These are phyloP conservation scores for Staphylotrichum longicolle DNA, from an alignment of 495 filamentous ascomycete genomes.

Conservation along the genomic window DNA sequence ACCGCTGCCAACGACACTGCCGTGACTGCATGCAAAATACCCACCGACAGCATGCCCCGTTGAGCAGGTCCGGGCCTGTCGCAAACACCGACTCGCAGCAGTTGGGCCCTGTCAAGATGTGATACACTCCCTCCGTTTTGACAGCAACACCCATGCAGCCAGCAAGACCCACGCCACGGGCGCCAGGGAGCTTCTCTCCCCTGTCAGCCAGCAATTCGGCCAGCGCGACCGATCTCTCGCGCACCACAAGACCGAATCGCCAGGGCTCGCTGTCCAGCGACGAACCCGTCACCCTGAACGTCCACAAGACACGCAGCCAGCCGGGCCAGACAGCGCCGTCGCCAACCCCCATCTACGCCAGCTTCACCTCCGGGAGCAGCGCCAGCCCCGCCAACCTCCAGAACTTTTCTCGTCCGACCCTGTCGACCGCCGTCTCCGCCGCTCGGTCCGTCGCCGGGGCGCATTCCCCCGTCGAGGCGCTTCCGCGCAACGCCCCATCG, in stretches of 20 bases:
- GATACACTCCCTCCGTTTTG: constrained; percentile 7
- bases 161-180: constrained; percentile 46
- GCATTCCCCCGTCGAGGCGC: constrained; percentile 31
- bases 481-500: constrained; percentile 39
- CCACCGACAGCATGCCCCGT: not conserved
- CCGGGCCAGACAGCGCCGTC: constrained; percentile 24
- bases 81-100: constrained; percentile 8
- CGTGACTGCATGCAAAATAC: not conserved
- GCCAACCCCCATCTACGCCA: constrained; percentile 36
- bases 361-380: constrained; percentile 38
- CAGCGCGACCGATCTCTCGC: constrained; percentile 33
- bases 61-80: constrained; percentile 7
- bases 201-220: constrained; percentile 36
- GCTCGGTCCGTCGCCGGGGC: constrained; percentile 35
- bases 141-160: constrained; percentile 45
- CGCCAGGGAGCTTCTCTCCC: constrained; percentile 57
- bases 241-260: constrained; percentile 35
- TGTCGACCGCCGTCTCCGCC: constrained; percentile 41
- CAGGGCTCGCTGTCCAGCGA: constrained; percentile 49
- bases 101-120: constrained; percentile 33
- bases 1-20: too few relatives aligned
- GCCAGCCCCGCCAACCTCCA: constrained; percentile 40
- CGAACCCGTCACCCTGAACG: constrained; percentile 37
- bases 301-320: constrained; percentile 29
- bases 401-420: constrained; percentile 56